Percentiles rank a stretch among this genome's conserved stretches.
phyloP scores from a whole-genome alignment of 1,139 yeast species.

The Diutina mesorugosa region DNA sequence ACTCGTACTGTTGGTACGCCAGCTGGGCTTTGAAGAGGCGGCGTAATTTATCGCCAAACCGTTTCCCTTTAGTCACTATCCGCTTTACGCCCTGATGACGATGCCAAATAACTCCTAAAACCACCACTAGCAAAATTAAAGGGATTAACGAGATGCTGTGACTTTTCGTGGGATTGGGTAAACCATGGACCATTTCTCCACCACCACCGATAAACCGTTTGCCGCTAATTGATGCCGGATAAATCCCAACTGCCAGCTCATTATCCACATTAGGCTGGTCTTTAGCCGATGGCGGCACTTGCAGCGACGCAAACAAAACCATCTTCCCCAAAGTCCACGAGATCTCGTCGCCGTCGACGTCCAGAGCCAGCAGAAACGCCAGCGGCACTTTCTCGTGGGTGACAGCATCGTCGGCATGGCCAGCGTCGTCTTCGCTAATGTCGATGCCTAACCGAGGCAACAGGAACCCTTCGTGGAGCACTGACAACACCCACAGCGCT shows the following conservation, averaged over 20 bases:
- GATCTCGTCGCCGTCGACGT: slow-evolving; percentile 45
- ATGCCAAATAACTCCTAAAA: neutral
- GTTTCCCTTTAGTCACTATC: slow-evolving; percentile 8
- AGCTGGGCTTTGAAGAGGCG: slow-evolving; percentile 5
- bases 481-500: slow-evolving; percentile 69
- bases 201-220: slow-evolving; percentile 18
- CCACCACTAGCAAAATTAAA: slow-evolving; percentile 6
- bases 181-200: slow-evolving; percentile 9
- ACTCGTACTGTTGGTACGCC: slow-evolving; percentile 9
- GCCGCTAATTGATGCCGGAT: slow-evolving; percentile 37
- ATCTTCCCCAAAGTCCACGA: slow-evolving; percentile 62
- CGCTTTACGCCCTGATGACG: neutral
- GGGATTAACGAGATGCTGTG: slow-evolving; percentile 4
- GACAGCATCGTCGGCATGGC: slow-evolving; percentile 10
- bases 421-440: slow-evolving; percentile 11
- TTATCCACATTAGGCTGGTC: slow-evolving; percentile 27
- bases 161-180: slow-evolving; percentile 7
- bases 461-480: slow-evolving; percentile 69
- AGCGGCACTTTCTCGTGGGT: slow-evolving; percentile 18
- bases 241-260: slow-evolving; percentile 30
- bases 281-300: slow-evolving; percentile 11
- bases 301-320: slow-evolving; percentile 31
- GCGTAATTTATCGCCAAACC: slow-evolving; percentile 9
- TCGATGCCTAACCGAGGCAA: slow-evolving; percentile 54
- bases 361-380: slow-evolving; percentile 47